Percentiles rank a stretch among this genome's conserved stretches.
Evolutionary conservation across 805 yeast genomes (phyloP).

Genomic region (Torulaspora franciscae): DNA sequence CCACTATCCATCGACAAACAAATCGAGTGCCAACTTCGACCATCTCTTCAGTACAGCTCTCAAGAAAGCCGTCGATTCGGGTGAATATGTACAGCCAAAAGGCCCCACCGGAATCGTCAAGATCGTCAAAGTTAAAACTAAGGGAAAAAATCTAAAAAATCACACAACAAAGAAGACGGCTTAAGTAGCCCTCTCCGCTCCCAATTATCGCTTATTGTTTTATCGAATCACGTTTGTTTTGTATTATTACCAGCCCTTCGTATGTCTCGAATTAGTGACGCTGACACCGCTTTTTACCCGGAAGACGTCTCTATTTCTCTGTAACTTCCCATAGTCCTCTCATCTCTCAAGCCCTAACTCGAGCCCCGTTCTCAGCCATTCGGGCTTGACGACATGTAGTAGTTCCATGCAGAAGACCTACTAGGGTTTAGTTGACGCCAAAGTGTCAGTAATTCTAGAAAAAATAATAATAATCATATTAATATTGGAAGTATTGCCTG

Average conservation of each 20-base stretch:
- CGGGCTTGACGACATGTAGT: background rate
- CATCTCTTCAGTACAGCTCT: constrained; percentile 62
- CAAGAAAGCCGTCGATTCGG: constrained; percentile 74
- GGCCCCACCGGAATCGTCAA: constrained; percentile 51
- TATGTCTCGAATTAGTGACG: background rate
- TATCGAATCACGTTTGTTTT: background rate
- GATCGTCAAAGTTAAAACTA: constrained; percentile 4
- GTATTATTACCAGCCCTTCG: background rate
- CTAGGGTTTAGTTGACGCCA: constrained; percentile 3
- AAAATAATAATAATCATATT: constrained; percentile 1
- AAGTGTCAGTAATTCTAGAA: constrained; percentile 6
- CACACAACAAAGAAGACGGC: constrained; percentile 7
- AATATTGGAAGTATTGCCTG: background rate
- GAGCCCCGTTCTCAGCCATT: background rate
- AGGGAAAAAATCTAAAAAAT: background rate
- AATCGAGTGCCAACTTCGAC: constrained; percentile 60
- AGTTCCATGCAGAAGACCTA: background rate
- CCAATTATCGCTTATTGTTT: background rate
- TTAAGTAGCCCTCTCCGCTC: background rate
- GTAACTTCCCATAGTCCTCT: background rate
- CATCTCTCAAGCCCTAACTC: background rate
- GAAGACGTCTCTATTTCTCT: background rate
- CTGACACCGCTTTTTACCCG: constrained; percentile 1
- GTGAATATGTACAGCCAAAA: constrained; percentile 76
- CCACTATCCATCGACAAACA: constrained; percentile 45